Base-by-base conservation (phyloP, 148 eudicot genomes). In the Persicaria tinctoria region DNA sequence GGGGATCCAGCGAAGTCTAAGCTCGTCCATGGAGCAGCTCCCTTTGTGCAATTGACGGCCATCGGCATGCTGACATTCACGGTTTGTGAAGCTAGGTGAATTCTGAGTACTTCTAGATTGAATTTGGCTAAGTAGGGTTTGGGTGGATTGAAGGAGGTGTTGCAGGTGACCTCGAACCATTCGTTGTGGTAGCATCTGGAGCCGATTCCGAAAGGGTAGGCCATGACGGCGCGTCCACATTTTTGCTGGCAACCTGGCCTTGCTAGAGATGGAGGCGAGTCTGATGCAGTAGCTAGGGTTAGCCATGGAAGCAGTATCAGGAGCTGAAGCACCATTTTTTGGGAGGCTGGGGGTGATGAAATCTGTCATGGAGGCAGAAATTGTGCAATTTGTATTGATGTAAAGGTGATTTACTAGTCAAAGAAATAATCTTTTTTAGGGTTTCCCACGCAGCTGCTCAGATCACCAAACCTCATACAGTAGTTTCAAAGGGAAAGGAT, bases 201-300 rank as follows among this genome's bases (percentile, higher is more conserved):
- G 45, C 74, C 74, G 74, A 72, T 72, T 17, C 74, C 74, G 57
- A 72, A 72, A 11, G 74, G 74, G 45, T 72, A 72, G 0, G 74
- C 44, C 6, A 72, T 50, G 6, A 27, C 57, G 46, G 57, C 44
- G n/a, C 23, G 6, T 23, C 74, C 74, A 20, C 74, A 72, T 47
- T 72, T 48, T 70, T 80, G 72, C 80, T 80, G 50, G 81, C 91
- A 68, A 79, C 91, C 74, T 72, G 9, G 44, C 46, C 50, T 72
- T 20, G 91, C 89, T 55, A 88, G 74, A 23, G 74, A 10, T 27
- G 74, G 56, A 50, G 74, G 73, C 1, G 73, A 48, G 8, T 17
- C 32, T 72, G 74, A 72, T 18, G 3, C 46, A 10, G 3, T 20
- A 10, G 56, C 74, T 51, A 66, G 20, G 46, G 8, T 66, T 66